These are phyloP conservation scores for Acidomyces sp. DNA, from an alignment of 495 filamentous ascomycete genomes.

Conservation along the genomic window DNA sequence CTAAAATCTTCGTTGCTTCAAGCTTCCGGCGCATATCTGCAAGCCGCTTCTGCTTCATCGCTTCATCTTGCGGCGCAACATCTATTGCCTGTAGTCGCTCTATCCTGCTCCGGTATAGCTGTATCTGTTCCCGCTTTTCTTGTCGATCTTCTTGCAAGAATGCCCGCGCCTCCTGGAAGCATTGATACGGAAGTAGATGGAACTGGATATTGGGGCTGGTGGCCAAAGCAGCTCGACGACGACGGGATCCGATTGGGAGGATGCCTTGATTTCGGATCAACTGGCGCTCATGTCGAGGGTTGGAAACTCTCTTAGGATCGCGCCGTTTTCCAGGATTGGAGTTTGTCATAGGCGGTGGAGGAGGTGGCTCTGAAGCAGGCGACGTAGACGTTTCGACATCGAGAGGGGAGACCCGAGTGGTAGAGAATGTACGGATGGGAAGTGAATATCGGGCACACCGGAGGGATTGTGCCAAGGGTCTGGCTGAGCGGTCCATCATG, in stretches of 20 bases:
- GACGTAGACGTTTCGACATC: constrained; percentile 4
- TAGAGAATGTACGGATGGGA: constrained; percentile 18
- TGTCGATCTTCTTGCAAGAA: constrained; percentile 65
- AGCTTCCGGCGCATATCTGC: constrained; percentile 58
- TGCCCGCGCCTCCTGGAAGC: constrained; percentile 89
- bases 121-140: constrained; percentile 58
- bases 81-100: constrained; percentile 43
- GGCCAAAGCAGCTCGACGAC: constrained; percentile 66
- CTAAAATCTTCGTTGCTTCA: constrained; percentile 72
- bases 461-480: too few species aligned
- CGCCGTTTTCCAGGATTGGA: constrained; percentile 4
- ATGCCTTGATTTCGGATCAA: constrained; percentile 16
- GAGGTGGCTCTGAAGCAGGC: neutral
- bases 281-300: constrained; percentile 21
- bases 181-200: constrained; percentile 85
- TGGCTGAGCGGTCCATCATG: too few species aligned
- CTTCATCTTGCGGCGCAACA: constrained; percentile 40
- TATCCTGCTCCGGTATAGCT: constrained; percentile 38
- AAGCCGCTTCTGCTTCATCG: constrained; percentile 46
- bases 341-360: constrained; percentile 12
- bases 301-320: constrained; percentile 22
- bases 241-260: constrained; percentile 58
- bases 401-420: constrained; percentile 13
- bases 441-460: too few species aligned
- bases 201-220: constrained; percentile 66